These are phyloP conservation scores for Rubia yunnanensis DNA, from an alignment of 257 asterid species.

Conservation along the genomic window DNA sequence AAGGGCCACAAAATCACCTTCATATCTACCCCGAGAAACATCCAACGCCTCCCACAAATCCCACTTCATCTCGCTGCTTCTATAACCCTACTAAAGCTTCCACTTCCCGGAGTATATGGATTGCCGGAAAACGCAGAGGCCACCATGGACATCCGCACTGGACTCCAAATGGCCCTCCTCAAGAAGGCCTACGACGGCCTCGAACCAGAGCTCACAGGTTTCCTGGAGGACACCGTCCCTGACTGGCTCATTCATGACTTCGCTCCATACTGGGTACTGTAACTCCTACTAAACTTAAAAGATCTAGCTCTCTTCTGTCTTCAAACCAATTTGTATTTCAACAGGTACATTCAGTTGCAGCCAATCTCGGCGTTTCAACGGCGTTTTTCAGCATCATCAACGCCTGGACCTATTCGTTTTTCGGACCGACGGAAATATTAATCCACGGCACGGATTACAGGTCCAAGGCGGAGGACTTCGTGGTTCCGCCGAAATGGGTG, in stretches of 20 bases:
- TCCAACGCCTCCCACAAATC: conserved; percentile 22
- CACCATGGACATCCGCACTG: conserved; percentile 20
- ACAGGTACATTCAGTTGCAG: conserved; percentile 12
- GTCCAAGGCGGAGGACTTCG: conserved; percentile 17
- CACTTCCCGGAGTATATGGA: conserved; percentile 11
- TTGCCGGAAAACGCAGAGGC: conserved; percentile 30
- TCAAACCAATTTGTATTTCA: too few species aligned
- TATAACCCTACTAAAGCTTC: conserved; percentile 11
- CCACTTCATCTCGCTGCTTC: conserved; percentile 14
- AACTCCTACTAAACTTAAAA: too few species aligned
- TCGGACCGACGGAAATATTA: background rate
- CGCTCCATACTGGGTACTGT: conserved; percentile 15
- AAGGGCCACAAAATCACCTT: conserved; percentile 16
- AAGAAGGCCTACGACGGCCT: conserved; percentile 29
- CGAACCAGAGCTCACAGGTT: conserved; percentile 12
- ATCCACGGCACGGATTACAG: background rate
- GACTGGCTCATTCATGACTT: conserved; percentile 26
- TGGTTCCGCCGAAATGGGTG: conserved; percentile 16
- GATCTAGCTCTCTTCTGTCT: too few species aligned
- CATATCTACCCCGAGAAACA: conserved; percentile 17
- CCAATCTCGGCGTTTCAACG: conserved; percentile 8
- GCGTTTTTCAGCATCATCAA: conserved; percentile 9
- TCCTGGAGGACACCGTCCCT: conserved; percentile 16
- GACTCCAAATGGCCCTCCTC: conserved; percentile 11
- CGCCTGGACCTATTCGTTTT: conserved; percentile 3